Percentiles rank a stretch among this genome's conserved stretches.
Conservation (phyloP, 257 asterid species). For the Fraxinus anomala region DNA sequence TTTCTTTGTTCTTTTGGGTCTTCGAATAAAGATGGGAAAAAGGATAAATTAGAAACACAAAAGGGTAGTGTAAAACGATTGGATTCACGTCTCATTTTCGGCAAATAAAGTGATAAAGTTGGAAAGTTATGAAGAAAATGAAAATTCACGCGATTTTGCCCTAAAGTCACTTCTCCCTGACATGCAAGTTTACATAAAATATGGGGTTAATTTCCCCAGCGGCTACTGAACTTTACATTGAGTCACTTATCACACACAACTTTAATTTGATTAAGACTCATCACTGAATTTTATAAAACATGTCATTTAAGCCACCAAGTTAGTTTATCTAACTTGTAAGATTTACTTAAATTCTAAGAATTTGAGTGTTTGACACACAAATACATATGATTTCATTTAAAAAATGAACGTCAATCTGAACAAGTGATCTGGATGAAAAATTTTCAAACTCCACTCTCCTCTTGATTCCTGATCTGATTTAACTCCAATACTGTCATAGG, state of each 20-base stretch:
- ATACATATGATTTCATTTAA: too few species aligned
- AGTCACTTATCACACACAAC: background rate
- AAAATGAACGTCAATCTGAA: too few species aligned
- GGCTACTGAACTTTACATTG: background rate
- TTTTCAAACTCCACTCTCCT: background rate
- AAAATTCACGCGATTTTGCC: slow-evolving; percentile 18
- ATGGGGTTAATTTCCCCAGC: background rate
- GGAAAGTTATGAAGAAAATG: slow-evolving; percentile 25
- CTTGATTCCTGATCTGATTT: background rate
- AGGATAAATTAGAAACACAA: too few species aligned
- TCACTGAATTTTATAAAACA: background rate
- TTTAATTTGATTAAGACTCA: background rate
- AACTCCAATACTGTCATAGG: too few species aligned
- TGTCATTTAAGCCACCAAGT: background rate
- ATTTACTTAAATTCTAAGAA: too few species aligned
- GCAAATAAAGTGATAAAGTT: slow-evolving; percentile 6
- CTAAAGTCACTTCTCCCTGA: background rate
- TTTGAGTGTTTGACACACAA: too few species aligned
- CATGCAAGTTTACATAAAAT: background rate
- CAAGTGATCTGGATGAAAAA: too few species aligned
- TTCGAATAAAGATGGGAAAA: slow-evolving; percentile 1
- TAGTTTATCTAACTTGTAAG: background rate
- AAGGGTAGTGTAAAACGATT: background rate
- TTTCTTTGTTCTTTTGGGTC: background rate
- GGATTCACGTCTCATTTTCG: background rate